Percentiles rank a stretch among this genome's conserved stretches.
Conservation (phyloP, 2,329 filamentous ascomycete species). For the Fusarium beomiforme region DNA sequence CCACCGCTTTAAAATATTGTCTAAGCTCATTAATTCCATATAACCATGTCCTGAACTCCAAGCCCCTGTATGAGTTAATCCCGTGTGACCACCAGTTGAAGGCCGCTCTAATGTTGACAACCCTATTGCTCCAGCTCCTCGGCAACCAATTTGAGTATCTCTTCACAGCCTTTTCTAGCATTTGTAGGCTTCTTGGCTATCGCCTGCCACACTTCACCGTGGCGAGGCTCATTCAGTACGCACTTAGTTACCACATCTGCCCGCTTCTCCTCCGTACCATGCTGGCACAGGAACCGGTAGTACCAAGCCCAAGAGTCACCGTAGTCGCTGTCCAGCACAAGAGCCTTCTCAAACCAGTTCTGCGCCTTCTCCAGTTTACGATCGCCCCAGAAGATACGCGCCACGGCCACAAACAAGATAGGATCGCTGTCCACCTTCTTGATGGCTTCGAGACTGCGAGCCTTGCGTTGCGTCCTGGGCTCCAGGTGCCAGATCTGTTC, state of each 20-base stretch:
- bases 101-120: neutral
- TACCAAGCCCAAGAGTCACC: constrained; percentile 99
- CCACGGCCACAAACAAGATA: constrained; percentile 87
- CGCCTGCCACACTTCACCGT: constrained; percentile 91
- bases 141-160: constrained; percentile 84
- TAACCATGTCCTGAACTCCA: constrained; percentile 26
- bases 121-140: constrained; percentile 49
- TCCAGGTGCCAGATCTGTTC: constrained; percentile 98
- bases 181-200: constrained; percentile 89
- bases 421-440: constrained; percentile 96
- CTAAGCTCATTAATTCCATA: constrained; percentile 31
- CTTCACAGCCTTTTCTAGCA: constrained; percentile 77
- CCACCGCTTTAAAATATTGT: neutral
- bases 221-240: constrained; percentile 83
- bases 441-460: constrained; percentile 90
- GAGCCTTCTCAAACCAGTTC: constrained; percentile 97
- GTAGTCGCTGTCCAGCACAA: constrained; percentile 84
- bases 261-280: constrained; percentile 94
- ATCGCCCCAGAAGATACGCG: constrained; percentile 96
- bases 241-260: constrained; percentile 85
- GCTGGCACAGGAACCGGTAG: constrained; percentile 89
- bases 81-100: neutral
- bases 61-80: neutral
- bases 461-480: constrained; percentile 89
- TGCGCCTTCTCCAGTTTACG: constrained; percentile 91